Conservation (phyloP, 176 grass and related monocot genomes). For the Bothriochloa decipiens region DNA sequence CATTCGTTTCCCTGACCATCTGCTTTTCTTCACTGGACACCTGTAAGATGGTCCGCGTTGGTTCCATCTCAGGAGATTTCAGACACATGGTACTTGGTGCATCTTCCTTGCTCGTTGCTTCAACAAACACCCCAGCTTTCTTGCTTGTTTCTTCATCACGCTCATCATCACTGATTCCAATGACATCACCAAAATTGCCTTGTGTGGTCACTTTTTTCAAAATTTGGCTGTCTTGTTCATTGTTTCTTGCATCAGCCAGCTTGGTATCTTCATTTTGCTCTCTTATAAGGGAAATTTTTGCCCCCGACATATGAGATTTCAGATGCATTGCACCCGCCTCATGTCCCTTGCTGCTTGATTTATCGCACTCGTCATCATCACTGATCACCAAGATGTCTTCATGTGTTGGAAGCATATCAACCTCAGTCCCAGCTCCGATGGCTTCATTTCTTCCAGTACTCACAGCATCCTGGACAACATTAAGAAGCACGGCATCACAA, state of each 20-base stretch:
- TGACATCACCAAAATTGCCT: background rate
- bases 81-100: background rate
- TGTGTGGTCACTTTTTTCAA: background rate
- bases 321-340: background rate
- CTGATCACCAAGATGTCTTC: conserved; percentile 31
- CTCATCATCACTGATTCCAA: conserved; percentile 11
- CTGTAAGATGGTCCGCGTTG: background rate
- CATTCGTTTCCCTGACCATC: background rate
- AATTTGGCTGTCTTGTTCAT: background rate
- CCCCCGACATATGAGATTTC: background rate
- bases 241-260: background rate
- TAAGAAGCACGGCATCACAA: background rate
- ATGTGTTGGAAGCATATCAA: conserved; percentile 24
- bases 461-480: conserved; percentile 1
- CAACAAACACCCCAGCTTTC: background rate
- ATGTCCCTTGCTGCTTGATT: background rate
- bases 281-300: background rate
- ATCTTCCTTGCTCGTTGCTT: background rate
- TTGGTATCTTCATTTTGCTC: background rate
- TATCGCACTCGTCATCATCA: conserved; percentile 11
- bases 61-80: conserved; percentile 19
- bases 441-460: conserved; percentile 18
- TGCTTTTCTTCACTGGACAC: background rate
- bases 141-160: conserved; percentile 10
- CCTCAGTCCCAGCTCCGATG: background rate